Evolutionary conservation across 768 basidiomycete species (phyloP), one percentile per base, ranked within the genome.

Genomic region (Candolleomyces aberdarensis): DNA sequence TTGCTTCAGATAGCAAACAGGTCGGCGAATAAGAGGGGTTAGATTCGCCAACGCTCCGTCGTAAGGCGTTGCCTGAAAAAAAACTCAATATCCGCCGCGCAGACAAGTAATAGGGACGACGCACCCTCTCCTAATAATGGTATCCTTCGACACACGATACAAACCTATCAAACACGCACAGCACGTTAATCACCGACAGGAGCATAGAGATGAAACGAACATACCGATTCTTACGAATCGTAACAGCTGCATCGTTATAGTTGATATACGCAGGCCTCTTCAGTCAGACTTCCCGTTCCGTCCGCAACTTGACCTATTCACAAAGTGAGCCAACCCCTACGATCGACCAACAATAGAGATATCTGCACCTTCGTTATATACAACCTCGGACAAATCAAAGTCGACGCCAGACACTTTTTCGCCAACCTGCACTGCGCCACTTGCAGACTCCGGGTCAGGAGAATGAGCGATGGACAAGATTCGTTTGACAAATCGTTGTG

Each of bases 91-190:
- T 62, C 52, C 56, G 61, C 66, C 13, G 53, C 53, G 44, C 63
- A 47, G 26, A 61, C 56, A 31, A 31, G 26, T 26, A 26, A 26
- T 26, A 26, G 26, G 26, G 3, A 26, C 26, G 20, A 74, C 85
- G 67, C 70, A 91, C 90, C 90, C 92, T 74, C 92, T 94, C 62
- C 92, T 82, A 65, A 93, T 74, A 67, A 94, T 92, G 26, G 91
- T 90, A 57, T 92, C 92, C 74, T 92, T 94, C 62, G 86, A 85
- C 57, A 94, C 91, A 49, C 94, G 81, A 95, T 69, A 93, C 92
- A 64, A 94, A 86, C 88, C 92, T 80, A 26, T 26, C 3, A 26
- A 26, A 26, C 26, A 26, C 26, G 26, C 26, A 26, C 3, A 26
- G 3, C 2, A 26, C 3, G 26, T 26, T 3, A 26, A 26, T 26